A percentile compares a stretch with the other conserved stretches of the same genome.
Evolutionary conservation across 192 early-diverging fungal genomes (phyloP).

Genomic region (Coemansia sp.): DNA sequence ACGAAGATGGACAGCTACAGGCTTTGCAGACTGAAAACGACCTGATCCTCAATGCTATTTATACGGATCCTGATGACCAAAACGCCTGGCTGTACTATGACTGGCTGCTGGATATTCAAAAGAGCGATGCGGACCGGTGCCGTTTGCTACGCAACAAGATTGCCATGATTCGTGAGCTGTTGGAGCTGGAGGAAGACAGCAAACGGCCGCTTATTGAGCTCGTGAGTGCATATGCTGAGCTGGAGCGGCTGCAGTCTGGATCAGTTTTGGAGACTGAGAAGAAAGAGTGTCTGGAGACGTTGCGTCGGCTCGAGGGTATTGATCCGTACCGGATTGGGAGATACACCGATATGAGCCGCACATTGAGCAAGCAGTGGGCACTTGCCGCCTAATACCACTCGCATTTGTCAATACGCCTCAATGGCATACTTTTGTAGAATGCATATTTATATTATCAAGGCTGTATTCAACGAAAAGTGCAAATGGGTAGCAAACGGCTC

Average conservation of each 20-base stretch:
- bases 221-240: conserved; percentile 22
- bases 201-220: conserved; percentile 43
- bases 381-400: neutral
- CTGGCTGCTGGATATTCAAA: conserved; percentile 75
- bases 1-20: conserved; percentile 7
- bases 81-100: conserved; percentile 96
- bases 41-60: conserved; percentile 85
- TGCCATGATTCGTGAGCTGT: conserved; percentile 43
- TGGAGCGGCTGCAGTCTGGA: conserved; percentile 18
- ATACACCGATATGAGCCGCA: conserved; percentile 27
- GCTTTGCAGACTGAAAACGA: conserved; percentile 67
- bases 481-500: neutral
- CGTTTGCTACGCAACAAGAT: conserved; percentile 26
- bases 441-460: too few relatives aligned
- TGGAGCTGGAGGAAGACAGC: conserved; percentile 53
- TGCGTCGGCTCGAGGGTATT: conserved; percentile 21
- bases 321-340: conserved; percentile 37
- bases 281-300: conserved; percentile 20
- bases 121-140: conserved; percentile 25
- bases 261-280: conserved; percentile 17
- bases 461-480: neutral
- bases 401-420: too few relatives aligned
- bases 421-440: too few relatives aligned
- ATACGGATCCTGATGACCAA: conserved; percentile 96
- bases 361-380: conserved; percentile 29